These are phyloP conservation scores for Gynochthodes officinalis DNA, from an alignment of 257 asterid genomes.

Conservation along the genomic window DNA sequence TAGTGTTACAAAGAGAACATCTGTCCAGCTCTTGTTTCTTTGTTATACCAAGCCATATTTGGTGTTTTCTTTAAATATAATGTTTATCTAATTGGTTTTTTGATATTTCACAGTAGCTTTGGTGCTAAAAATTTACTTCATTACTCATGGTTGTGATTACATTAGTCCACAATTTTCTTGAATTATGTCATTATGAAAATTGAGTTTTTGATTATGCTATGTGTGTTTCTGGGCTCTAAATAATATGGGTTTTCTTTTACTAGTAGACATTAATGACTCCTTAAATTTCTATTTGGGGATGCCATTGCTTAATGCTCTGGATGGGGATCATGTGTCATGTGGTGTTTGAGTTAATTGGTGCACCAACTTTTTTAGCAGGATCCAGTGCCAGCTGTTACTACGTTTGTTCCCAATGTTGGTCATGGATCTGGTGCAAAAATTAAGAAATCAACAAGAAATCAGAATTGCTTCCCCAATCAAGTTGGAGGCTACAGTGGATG, in stretches of 20 bases:
- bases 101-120: not conserved
- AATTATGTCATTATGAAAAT: not conserved
- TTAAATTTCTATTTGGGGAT: not conserved
- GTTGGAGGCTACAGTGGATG: conserved; percentile 34
- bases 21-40: not conserved
- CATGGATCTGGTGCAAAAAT: conserved; percentile 81
- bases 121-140: not conserved
- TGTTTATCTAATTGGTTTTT: not conserved
- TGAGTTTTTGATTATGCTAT: not conserved
- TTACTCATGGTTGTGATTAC: not conserved
- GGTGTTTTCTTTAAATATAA: not conserved
- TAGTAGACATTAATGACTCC: not conserved
- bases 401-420: conserved; percentile 35
- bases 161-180: not conserved
- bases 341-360: conserved; percentile 11
- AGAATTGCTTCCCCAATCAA: conserved; percentile 28
- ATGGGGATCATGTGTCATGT: not conserved
- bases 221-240: not conserved
- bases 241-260: not conserved
- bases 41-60: not conserved
- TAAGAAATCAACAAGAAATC: conserved; percentile 63
- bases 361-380: conserved; percentile 44
- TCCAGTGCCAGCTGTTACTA: conserved; percentile 33
- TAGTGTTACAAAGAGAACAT: not conserved
- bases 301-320: not conserved